Conservation (phyloP, 2,329 filamentous ascomycete genomes). For the Remersonia thermophila region DNA sequence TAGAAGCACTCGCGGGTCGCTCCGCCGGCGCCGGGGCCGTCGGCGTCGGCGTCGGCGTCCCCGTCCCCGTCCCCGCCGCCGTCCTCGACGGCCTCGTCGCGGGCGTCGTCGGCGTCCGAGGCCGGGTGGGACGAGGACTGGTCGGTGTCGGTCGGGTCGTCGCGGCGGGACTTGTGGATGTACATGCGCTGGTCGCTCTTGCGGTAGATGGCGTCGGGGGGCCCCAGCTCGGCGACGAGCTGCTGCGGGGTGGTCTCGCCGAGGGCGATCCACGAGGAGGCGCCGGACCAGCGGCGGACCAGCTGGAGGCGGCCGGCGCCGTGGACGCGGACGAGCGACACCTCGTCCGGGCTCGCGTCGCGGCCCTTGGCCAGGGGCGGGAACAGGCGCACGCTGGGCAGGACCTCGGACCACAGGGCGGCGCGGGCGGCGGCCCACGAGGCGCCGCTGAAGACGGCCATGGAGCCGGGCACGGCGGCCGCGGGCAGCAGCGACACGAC, state of each 20-base stretch:
- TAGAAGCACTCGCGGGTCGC: constrained; percentile 73
- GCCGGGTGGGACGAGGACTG: constrained; percentile 58
- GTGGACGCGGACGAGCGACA: constrained; percentile 67
- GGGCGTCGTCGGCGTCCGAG: constrained; percentile 56
- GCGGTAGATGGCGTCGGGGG: constrained; percentile 85
- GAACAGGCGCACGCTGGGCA: constrained; percentile 63
- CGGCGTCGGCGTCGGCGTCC: no score
- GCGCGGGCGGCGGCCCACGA: constrained; percentile 80
- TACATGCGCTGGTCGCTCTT: constrained; percentile 83
- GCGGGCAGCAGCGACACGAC: constrained; percentile 79
- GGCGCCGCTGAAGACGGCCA: constrained; percentile 82
- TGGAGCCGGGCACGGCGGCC: constrained; percentile 63
- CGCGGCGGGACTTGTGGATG: constrained; percentile 58
- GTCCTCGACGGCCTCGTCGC: constrained; percentile 43
- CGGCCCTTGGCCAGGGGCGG: constrained; percentile 57
- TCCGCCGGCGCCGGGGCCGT: constrained; percentile 34
- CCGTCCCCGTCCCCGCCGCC: no score
- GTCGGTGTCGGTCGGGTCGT: constrained; percentile 58
- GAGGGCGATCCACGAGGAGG: constrained; percentile 58
- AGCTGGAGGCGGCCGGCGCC: constrained; percentile 71
- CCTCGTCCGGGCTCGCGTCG: constrained; percentile 76
- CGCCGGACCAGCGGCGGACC: constrained; percentile 55
- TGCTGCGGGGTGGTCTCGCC: constrained; percentile 89
- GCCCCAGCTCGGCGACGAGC: constrained; percentile 76
- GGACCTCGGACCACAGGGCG: constrained; percentile 61